Conservation (phyloP, 2,329 filamentous ascomycete genomes). For the Colletotrichum phormii region DNA sequence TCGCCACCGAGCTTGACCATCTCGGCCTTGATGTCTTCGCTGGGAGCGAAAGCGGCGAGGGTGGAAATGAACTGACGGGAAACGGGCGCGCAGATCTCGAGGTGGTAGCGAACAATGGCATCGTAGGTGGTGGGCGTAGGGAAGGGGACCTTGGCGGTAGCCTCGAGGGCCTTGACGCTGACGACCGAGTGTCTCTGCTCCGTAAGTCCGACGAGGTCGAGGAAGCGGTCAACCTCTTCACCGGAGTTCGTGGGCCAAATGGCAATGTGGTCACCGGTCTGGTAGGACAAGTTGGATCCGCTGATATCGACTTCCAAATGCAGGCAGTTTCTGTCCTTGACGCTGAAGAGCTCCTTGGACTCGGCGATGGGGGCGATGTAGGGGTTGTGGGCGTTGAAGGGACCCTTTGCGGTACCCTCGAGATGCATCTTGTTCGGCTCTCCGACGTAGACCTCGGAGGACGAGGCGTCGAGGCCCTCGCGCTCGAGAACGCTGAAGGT, state of each 20-base stretch:
- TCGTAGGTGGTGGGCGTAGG: constrained; percentile 97
- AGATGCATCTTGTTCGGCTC: constrained; percentile 98
- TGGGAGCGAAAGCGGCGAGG: constrained; percentile 89
- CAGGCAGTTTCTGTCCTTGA: constrained; percentile 92
- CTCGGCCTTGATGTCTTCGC: constrained; percentile 85
- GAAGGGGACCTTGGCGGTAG: constrained; percentile 97
- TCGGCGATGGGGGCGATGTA: constrained; percentile 94
- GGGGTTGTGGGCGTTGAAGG: constrained; percentile 96
- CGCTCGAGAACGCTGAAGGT: constrained; percentile 86
- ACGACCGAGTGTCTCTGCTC: constrained; percentile 86
- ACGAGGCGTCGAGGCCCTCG: constrained; percentile 78
- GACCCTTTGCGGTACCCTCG: constrained; percentile 83
- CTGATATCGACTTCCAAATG: constrained; percentile 96
- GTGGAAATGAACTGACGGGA: constrained; percentile 95
- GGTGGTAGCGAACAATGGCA: constrained; percentile 91
- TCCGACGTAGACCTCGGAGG: constrained; percentile 88
- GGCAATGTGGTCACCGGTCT: constrained; percentile 97
- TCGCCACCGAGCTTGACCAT: constrained; percentile 90
- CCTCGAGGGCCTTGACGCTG: constrained; percentile 89
- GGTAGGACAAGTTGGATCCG: constrained; percentile 90
- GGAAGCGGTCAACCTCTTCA: constrained; percentile 89
- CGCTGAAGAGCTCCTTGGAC: constrained; percentile 90
- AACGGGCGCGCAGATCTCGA: constrained; percentile 95
- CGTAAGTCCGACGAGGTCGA: constrained; percentile 80
- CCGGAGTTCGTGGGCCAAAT: constrained; percentile 97